Base-by-base conservation (phyloP, 352 stramenopile genomes). In the Globisporangium canariense region DNA sequence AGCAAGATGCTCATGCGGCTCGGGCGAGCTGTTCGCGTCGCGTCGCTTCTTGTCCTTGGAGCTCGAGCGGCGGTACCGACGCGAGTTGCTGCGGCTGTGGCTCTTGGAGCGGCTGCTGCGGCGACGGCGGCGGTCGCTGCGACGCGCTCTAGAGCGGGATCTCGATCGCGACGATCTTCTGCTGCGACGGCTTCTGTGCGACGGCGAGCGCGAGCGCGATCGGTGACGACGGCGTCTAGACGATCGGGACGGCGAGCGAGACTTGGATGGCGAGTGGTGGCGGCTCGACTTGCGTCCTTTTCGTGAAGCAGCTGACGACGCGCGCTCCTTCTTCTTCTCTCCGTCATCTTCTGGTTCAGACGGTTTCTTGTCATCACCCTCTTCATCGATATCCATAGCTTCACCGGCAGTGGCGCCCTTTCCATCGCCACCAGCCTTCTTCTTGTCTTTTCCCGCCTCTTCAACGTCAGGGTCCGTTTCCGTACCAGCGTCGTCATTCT, bases 1-100 rank as follows among this genome's bases (percentile, higher is more conserved):
- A 62, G 71, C 58, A 41, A 74, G 70, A 22, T 79, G 75, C 22
- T 87, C 74, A n/a, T 74, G 70, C 16, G 70, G 73, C 28, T 79
- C 70, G 0, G 75, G 78, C 0, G 79, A 90, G 54, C 75, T 78
- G 45, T 90, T 87, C 0, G 73, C 70, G 40, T 90, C 78, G 34
- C 72, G 79, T 9, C 72, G 79, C 18, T 65, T 62, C 41, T 69
- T 70, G 11, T 89, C 79, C 13, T 75, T 76, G 7, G 81, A 90
- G 69, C 72, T 83, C n/a, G 85, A 92, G 47, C 81, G 80, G 22
- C 73, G 78, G 41, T 62, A 76, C 16, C 78, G 85, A 60, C 77
- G 79, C 43, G 76, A 80, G 47, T 67, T 58, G 54, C 67, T 85
- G 40, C 73, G 74, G 28, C 83, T 91, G n/a, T 70, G 76, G 40